phyloP scores from a whole-genome alignment of 2,329 filamentous ascomycete genomes.

The Fusarium sp. region DNA sequence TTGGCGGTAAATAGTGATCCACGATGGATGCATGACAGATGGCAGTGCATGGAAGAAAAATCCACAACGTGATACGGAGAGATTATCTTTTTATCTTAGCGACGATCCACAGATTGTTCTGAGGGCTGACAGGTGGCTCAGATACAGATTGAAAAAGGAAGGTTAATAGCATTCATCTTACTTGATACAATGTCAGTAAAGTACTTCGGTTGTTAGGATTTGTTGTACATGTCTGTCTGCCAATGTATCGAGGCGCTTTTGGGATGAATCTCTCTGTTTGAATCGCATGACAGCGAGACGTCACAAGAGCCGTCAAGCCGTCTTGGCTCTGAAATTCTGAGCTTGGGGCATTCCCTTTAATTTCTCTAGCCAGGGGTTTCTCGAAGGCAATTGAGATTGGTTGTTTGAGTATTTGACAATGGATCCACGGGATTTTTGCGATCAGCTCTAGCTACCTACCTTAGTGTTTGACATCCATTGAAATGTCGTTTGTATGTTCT shows the following conservation, averaged over 20 bases:
- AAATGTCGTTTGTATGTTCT: neutral
- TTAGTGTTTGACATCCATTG: slow-evolving; percentile 15
- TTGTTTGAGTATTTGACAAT: neutral
- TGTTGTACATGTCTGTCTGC: neutral
- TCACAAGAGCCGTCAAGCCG: slow-evolving; percentile 20
- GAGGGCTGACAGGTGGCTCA: slow-evolving; percentile 16
- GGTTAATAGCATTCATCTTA: neutral
- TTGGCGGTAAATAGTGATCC: slow-evolving; percentile 13
- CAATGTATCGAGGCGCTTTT: slow-evolving; percentile 9
- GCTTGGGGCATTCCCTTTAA: slow-evolving; percentile 32
- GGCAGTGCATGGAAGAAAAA: slow-evolving; percentile 20
- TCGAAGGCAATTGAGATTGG: neutral
- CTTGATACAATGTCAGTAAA: neutral
- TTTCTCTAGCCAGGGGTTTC: slow-evolving; percentile 20
- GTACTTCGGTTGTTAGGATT: neutral
- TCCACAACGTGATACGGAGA: neutral
- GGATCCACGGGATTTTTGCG: slow-evolving; percentile 12
- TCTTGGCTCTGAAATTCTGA: slow-evolving; percentile 35
- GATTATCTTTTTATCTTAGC: neutral
- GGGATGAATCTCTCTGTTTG: neutral
- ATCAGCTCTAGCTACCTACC: neutral
- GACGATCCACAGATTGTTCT: slow-evolving; percentile 1
- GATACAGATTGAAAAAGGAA: neutral
- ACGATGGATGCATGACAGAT: slow-evolving; percentile 28
- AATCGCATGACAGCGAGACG: slow-evolving; percentile 3